Percentiles rank a stretch among this genome's conserved stretches.
phyloP scores from a whole-genome alignment of 495 filamentous ascomycete genomes.

The Mycothermus thermophilus region DNA sequence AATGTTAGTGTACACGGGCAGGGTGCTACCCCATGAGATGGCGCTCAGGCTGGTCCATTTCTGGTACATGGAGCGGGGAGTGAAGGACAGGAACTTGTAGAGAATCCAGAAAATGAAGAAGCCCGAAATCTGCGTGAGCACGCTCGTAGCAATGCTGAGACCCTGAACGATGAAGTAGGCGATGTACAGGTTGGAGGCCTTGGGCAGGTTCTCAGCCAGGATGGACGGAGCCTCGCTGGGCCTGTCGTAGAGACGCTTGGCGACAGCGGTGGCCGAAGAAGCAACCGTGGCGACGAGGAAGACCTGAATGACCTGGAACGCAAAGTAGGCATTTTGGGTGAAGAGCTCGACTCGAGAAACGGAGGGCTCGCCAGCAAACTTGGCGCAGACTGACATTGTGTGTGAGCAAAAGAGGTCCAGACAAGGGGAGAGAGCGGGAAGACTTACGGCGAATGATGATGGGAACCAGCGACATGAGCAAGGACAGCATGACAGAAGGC shows the following conservation, averaged over 20 bases:
- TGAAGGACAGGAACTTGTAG: conserved; percentile 48
- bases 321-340: conserved; percentile 85
- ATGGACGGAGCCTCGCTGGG: conserved; percentile 48
- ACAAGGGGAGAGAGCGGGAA: background rate
- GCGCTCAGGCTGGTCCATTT: conserved; percentile 48
- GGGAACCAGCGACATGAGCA: conserved; percentile 83
- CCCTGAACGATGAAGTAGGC: conserved; percentile 92
- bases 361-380: conserved; percentile 64
- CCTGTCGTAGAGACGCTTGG: conserved; percentile 45
- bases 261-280: conserved; percentile 56
- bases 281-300: conserved; percentile 78
- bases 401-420: background rate
- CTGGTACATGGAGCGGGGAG: conserved; percentile 43
- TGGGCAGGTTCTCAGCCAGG: conserved; percentile 63
- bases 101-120: conserved; percentile 65
- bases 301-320: conserved; percentile 89
- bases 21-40: conserved; percentile 76
- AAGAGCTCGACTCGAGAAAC: conserved; percentile 67
- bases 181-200: conserved; percentile 85
- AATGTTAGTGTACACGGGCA: conserved; percentile 76
- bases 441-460: conserved; percentile 53
- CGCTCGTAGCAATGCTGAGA: conserved; percentile 61
- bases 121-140: conserved; percentile 64
- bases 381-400: conserved; percentile 46
- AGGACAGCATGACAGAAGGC: conserved; percentile 61